These are phyloP conservation scores for Carex parvula DNA, from an alignment of 176 grass and related monocot genomes.

Conservation along the genomic window DNA sequence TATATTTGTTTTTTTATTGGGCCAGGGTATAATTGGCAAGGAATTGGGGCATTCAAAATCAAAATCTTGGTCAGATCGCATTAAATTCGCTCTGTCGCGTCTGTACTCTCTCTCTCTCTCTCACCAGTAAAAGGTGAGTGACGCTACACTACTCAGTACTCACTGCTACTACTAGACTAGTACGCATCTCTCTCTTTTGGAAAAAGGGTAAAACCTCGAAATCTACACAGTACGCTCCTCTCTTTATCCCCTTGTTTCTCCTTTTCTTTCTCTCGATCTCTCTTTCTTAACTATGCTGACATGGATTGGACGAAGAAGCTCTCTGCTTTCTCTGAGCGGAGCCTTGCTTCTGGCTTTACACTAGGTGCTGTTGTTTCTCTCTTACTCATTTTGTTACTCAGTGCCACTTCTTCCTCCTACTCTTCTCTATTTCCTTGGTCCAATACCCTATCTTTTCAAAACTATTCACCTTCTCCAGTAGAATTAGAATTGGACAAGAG, in stretches of 20 bases:
- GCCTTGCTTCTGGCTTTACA: constrained; percentile 29
- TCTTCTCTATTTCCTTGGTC: constrained; percentile 23
- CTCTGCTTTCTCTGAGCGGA: constrained; percentile 21
- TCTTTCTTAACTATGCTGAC: neutral
- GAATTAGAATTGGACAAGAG: neutral
- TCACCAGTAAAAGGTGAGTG: neutral
- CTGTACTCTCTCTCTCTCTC: neutral
- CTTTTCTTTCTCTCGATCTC: neutral
- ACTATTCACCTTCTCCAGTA: constrained; percentile 10
- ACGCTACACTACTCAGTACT: neutral
- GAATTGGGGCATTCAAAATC: neutral
- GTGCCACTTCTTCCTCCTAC: neutral
- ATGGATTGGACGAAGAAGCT: constrained; percentile 32
- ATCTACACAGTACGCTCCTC: neutral
- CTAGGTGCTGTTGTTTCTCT: constrained; percentile 29
- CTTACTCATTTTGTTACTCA: constrained; percentile 24
- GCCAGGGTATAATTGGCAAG: too few species aligned
- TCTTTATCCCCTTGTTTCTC: neutral
- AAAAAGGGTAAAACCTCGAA: neutral
- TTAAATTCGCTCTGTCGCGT: neutral
- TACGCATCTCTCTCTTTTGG: neutral
- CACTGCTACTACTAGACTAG: neutral
- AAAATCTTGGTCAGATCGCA: neutral
- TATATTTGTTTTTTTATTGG: neutral
- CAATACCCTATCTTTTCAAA: neutral